A percentile compares a stretch with the other conserved stretches of the same genome.
phyloP scores from a whole-genome alignment of 2,329 filamentous ascomycete species.

The Calonectria hawksworthii region DNA sequence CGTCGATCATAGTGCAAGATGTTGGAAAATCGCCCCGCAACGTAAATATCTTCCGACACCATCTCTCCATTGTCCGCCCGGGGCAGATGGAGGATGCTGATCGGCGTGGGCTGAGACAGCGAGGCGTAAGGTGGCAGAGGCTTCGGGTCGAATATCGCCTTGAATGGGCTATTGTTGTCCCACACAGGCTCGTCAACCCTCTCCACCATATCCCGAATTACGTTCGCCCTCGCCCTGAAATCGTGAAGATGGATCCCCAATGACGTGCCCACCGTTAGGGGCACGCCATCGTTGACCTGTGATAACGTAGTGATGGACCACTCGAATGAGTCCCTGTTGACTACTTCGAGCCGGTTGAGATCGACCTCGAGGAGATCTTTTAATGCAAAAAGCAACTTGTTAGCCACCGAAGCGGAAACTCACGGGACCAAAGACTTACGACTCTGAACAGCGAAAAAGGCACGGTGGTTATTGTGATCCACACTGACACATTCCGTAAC shows the following conservation, averaged over 20 bases:
- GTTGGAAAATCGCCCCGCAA: slow-evolving; percentile 89
- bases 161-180: slow-evolving; percentile 49
- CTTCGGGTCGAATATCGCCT: slow-evolving; percentile 64
- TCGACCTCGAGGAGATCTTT: slow-evolving; percentile 84
- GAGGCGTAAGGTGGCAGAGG: slow-evolving; percentile 74
- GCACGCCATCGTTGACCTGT: slow-evolving; percentile 73
- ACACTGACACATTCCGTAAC: slow-evolving; percentile 88
- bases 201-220: slow-evolving; percentile 52
- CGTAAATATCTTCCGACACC: slow-evolving; percentile 84
- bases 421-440: slow-evolving; percentile 58
- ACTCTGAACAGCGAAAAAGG: slow-evolving; percentile 85
- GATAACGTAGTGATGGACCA: slow-evolving; percentile 90
- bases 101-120: slow-evolving; percentile 83
- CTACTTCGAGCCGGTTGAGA: slow-evolving; percentile 77
- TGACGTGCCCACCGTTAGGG: slow-evolving; percentile 87
- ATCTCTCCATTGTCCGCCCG: slow-evolving; percentile 64
- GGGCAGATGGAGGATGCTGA: slow-evolving; percentile 85
- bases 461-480: slow-evolving; percentile 75
- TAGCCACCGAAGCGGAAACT: not conserved
- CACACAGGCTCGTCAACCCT: slow-evolving; percentile 48
- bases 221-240: slow-evolving; percentile 64
- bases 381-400: not conserved
- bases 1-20: slow-evolving; percentile 92
- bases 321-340: slow-evolving; percentile 80
- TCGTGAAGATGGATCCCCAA: slow-evolving; percentile 88